A percentile compares a stretch with the other conserved stretches of the same genome.
Conservation (phyloP, 2,329 filamentous ascomycete species). For the Colletotrichum sp. region DNA sequence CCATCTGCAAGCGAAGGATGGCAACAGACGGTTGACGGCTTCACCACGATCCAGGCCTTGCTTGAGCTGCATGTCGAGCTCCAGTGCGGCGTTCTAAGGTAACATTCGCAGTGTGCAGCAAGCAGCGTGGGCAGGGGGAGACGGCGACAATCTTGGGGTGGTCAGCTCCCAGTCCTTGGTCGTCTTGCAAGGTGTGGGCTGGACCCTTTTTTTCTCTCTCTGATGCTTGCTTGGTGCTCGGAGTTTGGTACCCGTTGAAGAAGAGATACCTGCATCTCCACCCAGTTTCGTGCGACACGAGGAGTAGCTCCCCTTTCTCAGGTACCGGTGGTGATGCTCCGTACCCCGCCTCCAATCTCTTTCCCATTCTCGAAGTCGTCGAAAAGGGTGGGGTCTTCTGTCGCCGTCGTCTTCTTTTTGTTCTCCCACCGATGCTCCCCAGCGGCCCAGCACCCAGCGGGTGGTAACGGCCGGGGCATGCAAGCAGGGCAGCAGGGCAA, state of each 20-base stretch:
- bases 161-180: neutral
- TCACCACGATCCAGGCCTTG: slow-evolving; percentile 3
- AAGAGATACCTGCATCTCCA: neutral
- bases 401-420: neutral
- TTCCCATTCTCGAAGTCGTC: slow-evolving; percentile 16
- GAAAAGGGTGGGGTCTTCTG: neutral
- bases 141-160: neutral
- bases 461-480: neutral
- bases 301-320: neutral
- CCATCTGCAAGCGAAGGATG: neutral
- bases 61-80: neutral
- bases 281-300: neutral
- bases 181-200: neutral
- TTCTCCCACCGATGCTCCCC: neutral
- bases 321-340: neutral
- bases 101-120: neutral
- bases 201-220: neutral
- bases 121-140: neutral
- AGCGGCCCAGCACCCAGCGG: slow-evolving; percentile 6
- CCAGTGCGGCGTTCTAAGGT: neutral
- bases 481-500: neutral
- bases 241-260: neutral
- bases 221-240: neutral
- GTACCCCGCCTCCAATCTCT: slow-evolving; percentile 18
- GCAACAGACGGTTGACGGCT: neutral